These are phyloP conservation scores for Lachnellula subtilissima DNA, from an alignment of 2,329 filamentous ascomycete genomes.

Conservation along the genomic window DNA sequence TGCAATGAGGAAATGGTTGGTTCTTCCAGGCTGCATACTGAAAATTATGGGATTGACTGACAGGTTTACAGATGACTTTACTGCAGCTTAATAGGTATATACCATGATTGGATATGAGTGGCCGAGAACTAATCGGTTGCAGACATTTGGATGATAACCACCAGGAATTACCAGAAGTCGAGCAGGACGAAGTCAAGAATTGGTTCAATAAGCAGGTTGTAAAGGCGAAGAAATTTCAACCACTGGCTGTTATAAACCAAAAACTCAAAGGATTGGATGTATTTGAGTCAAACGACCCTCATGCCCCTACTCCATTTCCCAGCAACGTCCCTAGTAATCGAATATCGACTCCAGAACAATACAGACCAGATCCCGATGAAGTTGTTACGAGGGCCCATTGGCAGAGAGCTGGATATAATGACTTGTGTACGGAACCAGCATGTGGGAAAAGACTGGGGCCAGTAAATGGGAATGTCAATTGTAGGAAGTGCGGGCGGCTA, in stretches of 20 bases:
- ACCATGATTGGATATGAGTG: constrained; percentile 23
- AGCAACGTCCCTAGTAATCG: constrained; percentile 34
- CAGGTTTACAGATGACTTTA: constrained; percentile 66
- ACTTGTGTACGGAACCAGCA: constrained; percentile 79
- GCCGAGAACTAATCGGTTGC: constrained; percentile 19
- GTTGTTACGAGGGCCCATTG: constrained; percentile 84
- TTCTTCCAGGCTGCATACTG: not conserved
- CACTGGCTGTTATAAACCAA: constrained; percentile 68
- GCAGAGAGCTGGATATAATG: constrained; percentile 71
- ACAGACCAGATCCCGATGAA: constrained; percentile 70
- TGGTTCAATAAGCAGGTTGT: constrained; percentile 74
- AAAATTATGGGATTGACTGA: constrained; percentile 16
- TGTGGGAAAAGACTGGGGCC: constrained; percentile 77
- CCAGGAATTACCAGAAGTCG: constrained; percentile 65
- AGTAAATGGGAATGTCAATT: constrained; percentile 83
- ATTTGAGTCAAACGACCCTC: constrained; percentile 66
- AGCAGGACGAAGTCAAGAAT: constrained; percentile 73
- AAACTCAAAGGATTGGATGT: constrained; percentile 71
- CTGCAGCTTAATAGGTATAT: constrained; percentile 78
- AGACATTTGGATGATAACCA: constrained; percentile 72
- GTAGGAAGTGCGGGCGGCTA: constrained; percentile 82
- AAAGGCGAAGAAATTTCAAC: constrained; percentile 71
- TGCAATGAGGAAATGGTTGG: constrained; percentile 95
- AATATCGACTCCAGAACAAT: constrained; percentile 29
- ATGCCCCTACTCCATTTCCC: constrained; percentile 31